These are phyloP conservation scores for Bryopsis sp. DNA, from an alignment of 139 green algal genomes.

Conservation along the genomic window DNA sequence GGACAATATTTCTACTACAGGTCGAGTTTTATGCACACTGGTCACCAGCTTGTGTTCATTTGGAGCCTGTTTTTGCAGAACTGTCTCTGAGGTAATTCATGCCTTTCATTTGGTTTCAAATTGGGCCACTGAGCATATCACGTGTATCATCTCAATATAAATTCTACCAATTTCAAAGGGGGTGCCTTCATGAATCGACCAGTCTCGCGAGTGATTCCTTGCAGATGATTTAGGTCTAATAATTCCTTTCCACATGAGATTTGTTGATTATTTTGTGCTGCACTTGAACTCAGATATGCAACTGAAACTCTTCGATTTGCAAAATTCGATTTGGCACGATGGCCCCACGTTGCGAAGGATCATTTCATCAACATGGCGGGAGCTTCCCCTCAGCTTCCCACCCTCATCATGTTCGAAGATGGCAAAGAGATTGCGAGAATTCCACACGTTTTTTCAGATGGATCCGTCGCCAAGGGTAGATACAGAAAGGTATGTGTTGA, in stretches of 20 bases:
- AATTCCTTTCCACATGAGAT: not conserved
- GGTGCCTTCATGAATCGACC: too few relatives aligned
- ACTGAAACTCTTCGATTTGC: conserved; percentile 28
- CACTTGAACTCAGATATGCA: conserved; percentile 14
- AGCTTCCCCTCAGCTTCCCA: conserved; percentile 37
- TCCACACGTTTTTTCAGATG: conserved; percentile 39
- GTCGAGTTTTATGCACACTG: conserved; percentile 31
- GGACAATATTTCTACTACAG: too few relatives aligned
- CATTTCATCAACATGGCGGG: conserved; percentile 18
- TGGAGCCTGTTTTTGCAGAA: conserved; percentile 31
- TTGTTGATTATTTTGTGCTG: not conserved
- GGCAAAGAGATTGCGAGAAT: conserved; percentile 40
- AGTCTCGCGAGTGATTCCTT: too few relatives aligned
- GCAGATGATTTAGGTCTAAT: too few relatives aligned
- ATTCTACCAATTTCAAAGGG: too few relatives aligned
- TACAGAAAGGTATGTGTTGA: conserved; percentile 15
- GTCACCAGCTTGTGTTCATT: conserved; percentile 25
- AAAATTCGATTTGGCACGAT: conserved; percentile 33
- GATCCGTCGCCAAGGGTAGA: conserved; percentile 23
- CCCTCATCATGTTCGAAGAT: conserved; percentile 45
- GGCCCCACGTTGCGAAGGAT: conserved; percentile 23
- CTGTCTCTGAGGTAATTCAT: conserved; percentile 20
- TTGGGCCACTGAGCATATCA: too few relatives aligned
- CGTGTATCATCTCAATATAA: too few relatives aligned
- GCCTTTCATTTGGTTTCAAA: too few relatives aligned